Base-by-base conservation (phyloP, 2,329 filamentous ascomycete species). In the Dissoconium aciculare region DNA sequence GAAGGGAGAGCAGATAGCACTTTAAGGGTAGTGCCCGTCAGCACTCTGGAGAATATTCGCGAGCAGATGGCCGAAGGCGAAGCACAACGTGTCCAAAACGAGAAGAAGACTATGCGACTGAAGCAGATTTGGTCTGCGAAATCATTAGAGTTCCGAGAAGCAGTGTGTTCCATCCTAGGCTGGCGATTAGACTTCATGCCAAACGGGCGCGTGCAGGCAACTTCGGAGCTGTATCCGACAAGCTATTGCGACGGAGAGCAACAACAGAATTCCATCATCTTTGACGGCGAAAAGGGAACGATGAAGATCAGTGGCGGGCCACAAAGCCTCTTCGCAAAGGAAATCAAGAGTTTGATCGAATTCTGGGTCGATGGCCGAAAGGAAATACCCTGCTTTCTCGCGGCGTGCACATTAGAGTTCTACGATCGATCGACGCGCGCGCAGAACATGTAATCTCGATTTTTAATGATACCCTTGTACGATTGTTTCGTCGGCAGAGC, bases 301-400 rank as follows among this genome's bases (percentile, higher is more conserved):
- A 98, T 98, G 89, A 98, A 98, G 66, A 80, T 98, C 34, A 81
- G 78, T 17, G 89, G 89, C 1, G 89, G 89, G 0, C 81, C 84
- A 1, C 71, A 80, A 50, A 91, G 82, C 50, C 67, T 73, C 9
- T 98, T 98, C 56, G 89, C 85, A 1, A 61, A 71, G 33, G 77
- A 84, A 55, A 93, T 98, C 40, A 70, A 70, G 41, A 78, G 82
- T 48, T 71, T 85, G 53, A 87, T 94, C 49, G 78, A 83, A 41
- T 95, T 93, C 55, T 98, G 89, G 87, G 87, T 95, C 1, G 72
- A 91, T 49, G 84, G 89, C 46, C 74, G 84, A 60, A 85, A 84
- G 27, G 87, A 87, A 53, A 91, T 95, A 40, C 87, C 87, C 4
- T 87, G 85, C 33, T 92, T 95, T 53, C 56, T 95, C 41, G 84